These are phyloP conservation scores for Diaporthe destruens DNA, from an alignment of 2,329 filamentous ascomycete genomes.

Conservation along the genomic window DNA sequence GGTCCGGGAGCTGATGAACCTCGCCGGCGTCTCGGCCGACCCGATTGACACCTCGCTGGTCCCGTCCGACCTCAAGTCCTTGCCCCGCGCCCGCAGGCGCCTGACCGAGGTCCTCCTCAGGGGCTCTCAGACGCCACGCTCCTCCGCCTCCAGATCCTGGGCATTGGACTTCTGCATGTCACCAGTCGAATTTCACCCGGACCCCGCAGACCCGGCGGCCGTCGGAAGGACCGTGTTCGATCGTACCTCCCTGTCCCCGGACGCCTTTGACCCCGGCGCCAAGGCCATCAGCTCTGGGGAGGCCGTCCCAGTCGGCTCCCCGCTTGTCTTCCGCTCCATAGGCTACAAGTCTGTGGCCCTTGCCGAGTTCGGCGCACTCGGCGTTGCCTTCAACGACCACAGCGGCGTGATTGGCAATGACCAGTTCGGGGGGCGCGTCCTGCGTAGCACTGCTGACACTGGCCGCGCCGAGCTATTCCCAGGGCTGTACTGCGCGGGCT, in stretches of 20 bases:
- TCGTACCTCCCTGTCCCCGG: constrained; percentile 64
- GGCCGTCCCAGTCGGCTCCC: constrained; percentile 69
- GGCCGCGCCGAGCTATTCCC: constrained; percentile 54
- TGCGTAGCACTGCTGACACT: constrained; percentile 53
- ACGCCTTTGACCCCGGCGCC: constrained; percentile 66
- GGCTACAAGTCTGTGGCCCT: constrained; percentile 89
- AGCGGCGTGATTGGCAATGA: constrained; percentile 88
- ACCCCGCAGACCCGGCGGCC: constrained; percentile 55
- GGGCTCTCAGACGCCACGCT: constrained; percentile 68
- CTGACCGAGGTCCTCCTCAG: constrained; percentile 86
- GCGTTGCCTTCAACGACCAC: constrained; percentile 81
- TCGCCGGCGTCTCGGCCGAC: constrained; percentile 79
- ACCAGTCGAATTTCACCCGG: constrained; percentile 75
- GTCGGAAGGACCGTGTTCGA: constrained; percentile 79
- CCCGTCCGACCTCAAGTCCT: constrained; percentile 73
- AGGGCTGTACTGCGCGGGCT: constrained; percentile 92
- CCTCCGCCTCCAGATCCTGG: constrained; percentile 76
- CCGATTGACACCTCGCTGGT: constrained; percentile 75
- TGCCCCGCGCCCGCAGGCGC: constrained; percentile 81
- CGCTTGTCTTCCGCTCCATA: constrained; percentile 90
- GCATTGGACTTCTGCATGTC: constrained; percentile 88
- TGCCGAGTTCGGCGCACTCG: constrained; percentile 78
- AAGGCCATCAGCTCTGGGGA: constrained; percentile 63
- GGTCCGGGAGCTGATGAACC: constrained; percentile 85
- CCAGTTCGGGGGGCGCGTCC: constrained; percentile 77